phyloP scores from a whole-genome alignment of 116 monocot species.

The Posidonia oceanica region DNA sequence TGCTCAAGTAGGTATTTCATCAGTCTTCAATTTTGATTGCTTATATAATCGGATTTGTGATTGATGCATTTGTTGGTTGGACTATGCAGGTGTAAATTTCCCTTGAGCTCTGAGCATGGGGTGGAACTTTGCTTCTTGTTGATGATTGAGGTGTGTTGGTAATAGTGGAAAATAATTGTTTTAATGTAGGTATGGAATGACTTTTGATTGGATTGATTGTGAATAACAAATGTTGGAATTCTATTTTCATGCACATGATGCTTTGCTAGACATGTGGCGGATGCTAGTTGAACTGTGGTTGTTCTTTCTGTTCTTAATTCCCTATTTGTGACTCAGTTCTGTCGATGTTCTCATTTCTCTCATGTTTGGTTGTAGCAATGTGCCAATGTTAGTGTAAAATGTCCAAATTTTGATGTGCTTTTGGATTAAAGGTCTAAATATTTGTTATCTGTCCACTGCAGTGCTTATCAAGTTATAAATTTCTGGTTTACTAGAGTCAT shows the following conservation, averaged over 20 bases:
- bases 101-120: neutral
- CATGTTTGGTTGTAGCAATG: neutral
- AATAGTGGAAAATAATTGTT: neutral
- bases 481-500: too few species aligned
- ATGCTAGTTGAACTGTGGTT: neutral
- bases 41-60: neutral
- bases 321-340: too few species aligned
- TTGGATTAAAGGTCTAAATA: too few species aligned
- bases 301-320: neutral
- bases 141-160: constrained; percentile 4
- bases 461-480: too few species aligned
- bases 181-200: neutral
- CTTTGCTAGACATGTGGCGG: neutral
- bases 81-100: constrained; percentile 3
- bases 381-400: too few species aligned
- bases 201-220: neutral
- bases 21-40: neutral
- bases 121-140: constrained; percentile 4
- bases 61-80: neutral
- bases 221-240: neutral
- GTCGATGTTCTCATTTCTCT: neutral
- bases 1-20: too few species aligned
- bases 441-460: too few species aligned
- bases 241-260: neutral
- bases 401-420: too few species aligned